Evolutionary conservation across 2,329 filamentous ascomycete genomes (phyloP).

Genomic region (Fusarium chlamydosporum): DNA sequence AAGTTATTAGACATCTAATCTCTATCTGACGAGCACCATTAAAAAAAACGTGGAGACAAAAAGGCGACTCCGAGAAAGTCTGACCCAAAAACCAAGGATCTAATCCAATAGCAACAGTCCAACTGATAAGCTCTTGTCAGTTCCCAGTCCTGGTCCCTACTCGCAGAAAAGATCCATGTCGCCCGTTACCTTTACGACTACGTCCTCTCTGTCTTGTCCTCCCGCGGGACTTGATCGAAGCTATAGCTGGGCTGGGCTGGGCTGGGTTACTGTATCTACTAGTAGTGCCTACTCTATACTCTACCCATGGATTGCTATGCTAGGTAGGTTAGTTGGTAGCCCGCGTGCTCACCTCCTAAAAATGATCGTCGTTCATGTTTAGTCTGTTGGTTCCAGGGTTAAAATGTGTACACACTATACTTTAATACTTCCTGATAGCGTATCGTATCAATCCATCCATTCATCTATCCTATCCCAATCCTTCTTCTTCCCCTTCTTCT

Average conservation of each 20-base stretch:
- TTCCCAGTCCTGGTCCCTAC: conserved; percentile 1
- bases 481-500: background rate
- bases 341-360: conserved; percentile 20
- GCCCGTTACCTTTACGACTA: too few species aligned
- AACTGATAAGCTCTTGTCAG: conserved; percentile 32
- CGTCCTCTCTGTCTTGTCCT: too few species aligned
- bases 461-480: background rate
- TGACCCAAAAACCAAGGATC: background rate
- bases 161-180: background rate
- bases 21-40: background rate
- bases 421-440: background rate
- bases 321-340: background rate
- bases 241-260: too few species aligned
- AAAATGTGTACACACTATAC: background rate
- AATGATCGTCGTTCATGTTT: conserved; percentile 12
- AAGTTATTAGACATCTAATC: background rate
- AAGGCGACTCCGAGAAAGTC: conserved; percentile 20
- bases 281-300: too few species aligned
- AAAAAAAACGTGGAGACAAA: conserved; percentile 2
- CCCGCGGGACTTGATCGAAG: too few species aligned
- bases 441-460: conserved; percentile 7
- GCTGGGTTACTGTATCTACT: too few species aligned
- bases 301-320: too few species aligned
- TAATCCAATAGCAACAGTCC: conserved; percentile 12
- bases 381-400: conserved; percentile 4